A percentile compares a stretch with the other conserved stretches of the same genome.
These are phyloP conservation scores for Cucumis melo DNA, from an alignment of 306 rosid species.

Conservation along the genomic window DNA sequence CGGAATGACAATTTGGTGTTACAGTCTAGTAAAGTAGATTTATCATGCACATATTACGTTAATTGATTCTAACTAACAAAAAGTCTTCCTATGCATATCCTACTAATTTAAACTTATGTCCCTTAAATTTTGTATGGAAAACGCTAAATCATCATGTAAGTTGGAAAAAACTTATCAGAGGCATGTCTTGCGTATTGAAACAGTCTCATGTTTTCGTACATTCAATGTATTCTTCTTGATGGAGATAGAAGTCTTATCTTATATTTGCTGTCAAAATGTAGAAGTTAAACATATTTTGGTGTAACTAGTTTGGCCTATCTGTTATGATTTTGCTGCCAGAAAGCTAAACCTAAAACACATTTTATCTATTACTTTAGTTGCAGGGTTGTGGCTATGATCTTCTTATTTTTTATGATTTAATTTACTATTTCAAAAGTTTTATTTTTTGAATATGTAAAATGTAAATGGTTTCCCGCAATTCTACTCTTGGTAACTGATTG, in stretches of 20 bases:
- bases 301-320: neutral
- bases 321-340: neutral
- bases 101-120: neutral
- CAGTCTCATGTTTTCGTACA: neutral
- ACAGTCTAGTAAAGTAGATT: neutral
- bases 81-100: neutral
- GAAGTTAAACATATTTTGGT: neutral
- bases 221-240: neutral
- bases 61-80: neutral
- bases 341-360: neutral
- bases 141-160: neutral
- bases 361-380: neutral
- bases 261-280: neutral
- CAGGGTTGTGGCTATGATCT: neutral
- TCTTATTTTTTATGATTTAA: neutral
- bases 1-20: neutral
- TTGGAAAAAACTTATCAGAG: neutral
- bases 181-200: neutral
- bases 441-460: neutral
- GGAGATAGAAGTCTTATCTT: neutral
- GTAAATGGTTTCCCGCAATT: neutral
- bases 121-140: neutral
- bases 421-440: neutral
- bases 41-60: neutral
- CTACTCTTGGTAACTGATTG: neutral